Evolutionary conservation across 164 flowering plant genomes (phyloP).

Genomic region (Tinospora cordifolia): DNA sequence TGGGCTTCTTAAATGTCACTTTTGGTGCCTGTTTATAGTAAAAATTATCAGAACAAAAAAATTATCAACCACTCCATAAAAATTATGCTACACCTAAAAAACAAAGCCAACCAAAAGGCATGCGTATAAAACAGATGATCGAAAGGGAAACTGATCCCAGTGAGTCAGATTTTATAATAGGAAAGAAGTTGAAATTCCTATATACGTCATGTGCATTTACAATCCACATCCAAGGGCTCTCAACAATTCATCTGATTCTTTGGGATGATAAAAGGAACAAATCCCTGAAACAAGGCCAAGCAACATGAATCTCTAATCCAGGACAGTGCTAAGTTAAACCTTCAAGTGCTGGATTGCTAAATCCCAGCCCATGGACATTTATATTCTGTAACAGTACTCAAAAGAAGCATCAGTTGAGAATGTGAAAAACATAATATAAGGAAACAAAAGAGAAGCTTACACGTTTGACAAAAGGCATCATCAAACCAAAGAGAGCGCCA

Average conservation of each 20-base stretch:
- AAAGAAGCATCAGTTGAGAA: background rate
- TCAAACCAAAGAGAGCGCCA: constrained; percentile 91
- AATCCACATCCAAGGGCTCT: no score
- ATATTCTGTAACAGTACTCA: background rate
- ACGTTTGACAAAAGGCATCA: constrained; percentile 96
- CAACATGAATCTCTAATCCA: background rate
- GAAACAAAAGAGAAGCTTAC: constrained; percentile 30
- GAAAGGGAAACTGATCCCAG: no score
- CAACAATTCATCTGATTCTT: no score
- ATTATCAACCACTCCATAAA: background rate
- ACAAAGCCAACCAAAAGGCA: background rate
- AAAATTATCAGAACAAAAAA: background rate
- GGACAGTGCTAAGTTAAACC: background rate
- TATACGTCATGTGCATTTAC: no score
- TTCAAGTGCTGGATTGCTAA: background rate
- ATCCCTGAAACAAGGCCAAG: background rate
- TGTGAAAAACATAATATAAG: background rate
- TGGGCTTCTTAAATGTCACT: constrained; percentile 84
- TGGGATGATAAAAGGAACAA: no score
- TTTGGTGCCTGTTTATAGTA: constrained; percentile 69
- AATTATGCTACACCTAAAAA: background rate
- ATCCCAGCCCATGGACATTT: background rate
- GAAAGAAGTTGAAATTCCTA: no score
- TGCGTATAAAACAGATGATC: background rate
- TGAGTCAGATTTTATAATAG: no score